A percentile compares a stretch with the other conserved stretches of the same genome.
These are phyloP conservation scores for Lizonia empirigonia DNA, from an alignment of 2,329 filamentous ascomycete genomes.

Conservation along the genomic window DNA sequence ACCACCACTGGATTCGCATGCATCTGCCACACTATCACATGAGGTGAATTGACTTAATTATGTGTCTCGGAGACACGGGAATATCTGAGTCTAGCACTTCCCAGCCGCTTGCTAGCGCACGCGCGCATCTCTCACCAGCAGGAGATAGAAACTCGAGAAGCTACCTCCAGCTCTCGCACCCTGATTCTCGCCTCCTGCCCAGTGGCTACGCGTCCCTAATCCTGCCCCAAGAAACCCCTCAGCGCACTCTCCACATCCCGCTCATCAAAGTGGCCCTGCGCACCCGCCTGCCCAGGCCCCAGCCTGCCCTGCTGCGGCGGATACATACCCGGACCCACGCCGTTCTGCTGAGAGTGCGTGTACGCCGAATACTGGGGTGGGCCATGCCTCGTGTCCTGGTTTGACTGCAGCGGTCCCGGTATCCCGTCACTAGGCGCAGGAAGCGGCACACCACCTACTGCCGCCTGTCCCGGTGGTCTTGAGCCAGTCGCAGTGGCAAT, in stretches of 20 bases:
- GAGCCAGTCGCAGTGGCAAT: not conserved
- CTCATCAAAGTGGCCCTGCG: slow-evolving; percentile 26
- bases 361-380: not conserved
- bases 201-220: too few relatives aligned
- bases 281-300: not conserved
- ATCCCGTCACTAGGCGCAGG: not conserved
- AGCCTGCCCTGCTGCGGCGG: not conserved
- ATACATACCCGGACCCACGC: not conserved
- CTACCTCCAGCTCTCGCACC: too few relatives aligned
- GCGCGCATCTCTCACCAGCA: too few relatives aligned
- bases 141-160: too few relatives aligned
- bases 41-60: too few relatives aligned
- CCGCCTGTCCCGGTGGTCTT: not conserved
- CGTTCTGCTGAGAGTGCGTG: not conserved
- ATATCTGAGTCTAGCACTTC: too few relatives aligned
- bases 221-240: slow-evolving; percentile 29
- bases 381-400: not conserved
- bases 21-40: too few relatives aligned
- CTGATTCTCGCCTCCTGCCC: not conserved
- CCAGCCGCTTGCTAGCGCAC: too few relatives aligned
- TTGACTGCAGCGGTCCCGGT: not conserved
- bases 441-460: not conserved
- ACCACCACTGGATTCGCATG: too few relatives aligned
- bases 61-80: too few relatives aligned
- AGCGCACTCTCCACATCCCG: slow-evolving; percentile 35